Evolutionary conservation across 2,329 filamentous ascomycete species (phyloP), one percentile per base, ranked within the genome.

Genomic region (Fusarium sambucinum): DNA sequence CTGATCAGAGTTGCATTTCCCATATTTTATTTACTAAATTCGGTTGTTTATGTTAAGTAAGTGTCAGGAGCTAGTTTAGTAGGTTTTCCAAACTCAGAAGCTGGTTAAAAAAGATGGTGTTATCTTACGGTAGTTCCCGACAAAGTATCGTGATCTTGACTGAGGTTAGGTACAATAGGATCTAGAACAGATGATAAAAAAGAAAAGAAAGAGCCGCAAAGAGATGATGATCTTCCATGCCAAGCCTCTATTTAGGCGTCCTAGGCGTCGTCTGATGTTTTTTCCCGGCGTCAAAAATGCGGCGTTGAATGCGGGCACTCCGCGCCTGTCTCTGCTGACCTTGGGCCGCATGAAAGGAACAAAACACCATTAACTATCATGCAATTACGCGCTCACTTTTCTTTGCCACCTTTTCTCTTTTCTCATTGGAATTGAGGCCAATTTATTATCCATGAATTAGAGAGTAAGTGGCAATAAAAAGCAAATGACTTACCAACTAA

Each of bases 231-330:
- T 58, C 66, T 66, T 37, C 42, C 37, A 25, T 41, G 56, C 66
- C 66, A 55, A 69, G 66, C 30, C 60, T 50, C 46, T 32, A 66
- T 68, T 55, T 53, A 64, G 62, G 59, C 60, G 61, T 73, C 70
- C 54, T 53, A 64, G 62, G 59, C 60, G 61, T 73, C 70, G 63
- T 59, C 71, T 73, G 66, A 72, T 70, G 50, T 59, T 66, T 66
- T 48, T 52, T 32, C 33, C 66, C 55, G 47, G 55, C 46, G 46
- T 65, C 48, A 66, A 66, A 52, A 48, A 32, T 47, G 21, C 47
- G 23, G 40, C 53, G 38, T 27, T 47, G 17, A 44, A 54, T 48
- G 38, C 55, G 52, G 60, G 38, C 56, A 62, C 66, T 52, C 66
- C 66, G 61, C 48, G 66, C 66, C 12, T 54, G 38, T 53, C 25